These are phyloP conservation scores for Melampsora americana DNA, from an alignment of 1,284 basidiomycete genomes.

Conservation along the genomic window DNA sequence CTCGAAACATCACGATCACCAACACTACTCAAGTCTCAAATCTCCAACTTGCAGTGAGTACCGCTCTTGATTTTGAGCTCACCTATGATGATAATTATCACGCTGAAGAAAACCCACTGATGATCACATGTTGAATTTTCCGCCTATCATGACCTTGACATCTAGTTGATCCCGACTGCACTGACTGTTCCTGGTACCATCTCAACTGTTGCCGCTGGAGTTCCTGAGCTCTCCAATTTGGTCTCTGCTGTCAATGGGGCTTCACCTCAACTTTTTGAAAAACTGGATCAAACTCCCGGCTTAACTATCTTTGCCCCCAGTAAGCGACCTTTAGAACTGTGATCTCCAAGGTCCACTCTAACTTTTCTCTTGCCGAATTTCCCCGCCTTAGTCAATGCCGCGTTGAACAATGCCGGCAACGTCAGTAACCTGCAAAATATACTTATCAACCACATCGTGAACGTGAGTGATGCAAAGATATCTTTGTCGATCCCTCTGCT, in stretches of 20 bases:
- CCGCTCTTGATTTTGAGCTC: background rate
- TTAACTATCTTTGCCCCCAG: conserved; percentile 35
- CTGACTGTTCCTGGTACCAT: conserved; percentile 37
- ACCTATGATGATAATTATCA: background rate
- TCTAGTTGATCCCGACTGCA: conserved; percentile 14
- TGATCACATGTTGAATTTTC: background rate
- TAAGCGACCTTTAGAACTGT: background rate
- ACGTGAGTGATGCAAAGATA: conserved; percentile 14
- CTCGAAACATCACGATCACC: conserved; percentile 20
- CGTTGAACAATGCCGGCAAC: conserved; percentile 13
- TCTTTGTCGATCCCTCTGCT: background rate
- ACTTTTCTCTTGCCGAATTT: background rate
- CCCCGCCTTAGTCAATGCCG: conserved; percentile 17
- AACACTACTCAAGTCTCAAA: conserved; percentile 21
- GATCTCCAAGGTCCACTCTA: too few species aligned
- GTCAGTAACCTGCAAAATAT: conserved; percentile 27
- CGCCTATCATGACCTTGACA: background rate
- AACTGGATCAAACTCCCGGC: conserved; percentile 34
- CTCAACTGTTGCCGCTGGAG: background rate
- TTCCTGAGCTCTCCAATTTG: conserved; percentile 31
- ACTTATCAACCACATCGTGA: conserved; percentile 40
- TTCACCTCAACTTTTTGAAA: conserved; percentile 21
- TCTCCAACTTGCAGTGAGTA: conserved; percentile 18
- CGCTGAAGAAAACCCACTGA: too few species aligned
- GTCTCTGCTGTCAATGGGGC: conserved; percentile 15